Evolutionary conservation across 106 monocot species (phyloP).

Genomic region (Platanthera zijinensis): DNA sequence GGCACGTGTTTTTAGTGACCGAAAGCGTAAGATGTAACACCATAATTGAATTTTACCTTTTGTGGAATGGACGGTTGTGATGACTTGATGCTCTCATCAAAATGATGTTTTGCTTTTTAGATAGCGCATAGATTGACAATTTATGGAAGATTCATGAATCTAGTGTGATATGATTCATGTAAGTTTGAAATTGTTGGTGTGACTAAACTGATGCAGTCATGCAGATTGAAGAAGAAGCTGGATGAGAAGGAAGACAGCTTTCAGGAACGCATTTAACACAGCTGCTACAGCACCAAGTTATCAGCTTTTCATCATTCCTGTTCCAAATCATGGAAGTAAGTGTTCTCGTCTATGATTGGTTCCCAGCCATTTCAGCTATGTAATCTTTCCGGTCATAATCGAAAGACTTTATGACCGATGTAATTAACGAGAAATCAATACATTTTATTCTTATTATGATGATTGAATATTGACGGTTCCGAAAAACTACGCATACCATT

Average conservation of each 20-base stretch:
- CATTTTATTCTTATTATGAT: no score
- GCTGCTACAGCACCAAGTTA: neutral
- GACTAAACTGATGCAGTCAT: slow-evolving; percentile 9
- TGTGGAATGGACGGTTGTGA: neutral
- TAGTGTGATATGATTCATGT: neutral
- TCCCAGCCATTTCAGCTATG: no score
- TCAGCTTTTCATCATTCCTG: no score
- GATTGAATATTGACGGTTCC: no score
- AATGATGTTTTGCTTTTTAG: neutral
- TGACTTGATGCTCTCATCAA: neutral
- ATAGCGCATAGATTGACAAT: no score
- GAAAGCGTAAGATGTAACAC: neutral
- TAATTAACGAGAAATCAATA: no score
- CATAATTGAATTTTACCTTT: neutral
- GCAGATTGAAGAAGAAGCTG: slow-evolving; percentile 44
- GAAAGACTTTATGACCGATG: no score
- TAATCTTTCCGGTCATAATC: no score
- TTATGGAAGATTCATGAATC: neutral
- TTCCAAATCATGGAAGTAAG: no score
- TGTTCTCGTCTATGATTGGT: no score
- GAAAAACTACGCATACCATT: no score
- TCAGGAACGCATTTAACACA: slow-evolving; percentile 3
- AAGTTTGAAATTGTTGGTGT: neutral
- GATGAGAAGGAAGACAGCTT: slow-evolving; percentile 52
- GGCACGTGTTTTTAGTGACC: neutral